Base-by-base conservation (phyloP, 345 rosid species). In the Rhizophora apiculata region DNA sequence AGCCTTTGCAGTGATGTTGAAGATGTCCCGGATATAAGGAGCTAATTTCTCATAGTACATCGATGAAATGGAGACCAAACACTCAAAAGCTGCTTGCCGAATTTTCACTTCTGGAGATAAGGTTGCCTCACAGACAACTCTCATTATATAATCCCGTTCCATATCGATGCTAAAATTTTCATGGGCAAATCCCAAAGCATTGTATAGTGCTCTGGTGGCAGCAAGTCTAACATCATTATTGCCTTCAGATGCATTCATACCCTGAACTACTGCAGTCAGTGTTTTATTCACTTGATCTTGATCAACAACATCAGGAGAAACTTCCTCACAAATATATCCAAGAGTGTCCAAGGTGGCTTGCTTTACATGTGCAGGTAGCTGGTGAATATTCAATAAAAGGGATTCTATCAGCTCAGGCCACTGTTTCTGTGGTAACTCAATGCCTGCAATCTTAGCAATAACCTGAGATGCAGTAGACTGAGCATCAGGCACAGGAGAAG, bases 131-230 rank as follows among this genome's bases (percentile, higher is more conserved):
- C 91, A 86, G 10, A 86, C 88, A 20, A 86, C 85, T 74, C 87
- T 82, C 90, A 84, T 86, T 63, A 86, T 81, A 68, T 85, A 87
- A 74, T 87, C 88, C 55, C 91, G 87, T 76, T 87, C 91, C 88
- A 81, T 85, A 67, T 87, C 88, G 43, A 79, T 84, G 79, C 70
- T 81, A 72, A 87, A 87, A 68, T 87, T 87, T 59, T 88, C 88
- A 64, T 87, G 88, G 19, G 91, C 87, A 63, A 87, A 87, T 16
- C 91, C 79, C 62, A 87, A 63, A 36, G 90, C 86, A 83, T 84
- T 86, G 70, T 82, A 84, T 34, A 86, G 77, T 26, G 90, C 85
- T 60, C 85, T 78, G 13, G 85, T 83, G 39, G 91, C 91, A 62
- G 87, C 91, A 79, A 87, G 89, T 68, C 91, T 78, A 48, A 87